Evolutionary conservation across 805 yeast genomes (phyloP).

Genomic region (Yamadazyma nakazawae): DNA sequence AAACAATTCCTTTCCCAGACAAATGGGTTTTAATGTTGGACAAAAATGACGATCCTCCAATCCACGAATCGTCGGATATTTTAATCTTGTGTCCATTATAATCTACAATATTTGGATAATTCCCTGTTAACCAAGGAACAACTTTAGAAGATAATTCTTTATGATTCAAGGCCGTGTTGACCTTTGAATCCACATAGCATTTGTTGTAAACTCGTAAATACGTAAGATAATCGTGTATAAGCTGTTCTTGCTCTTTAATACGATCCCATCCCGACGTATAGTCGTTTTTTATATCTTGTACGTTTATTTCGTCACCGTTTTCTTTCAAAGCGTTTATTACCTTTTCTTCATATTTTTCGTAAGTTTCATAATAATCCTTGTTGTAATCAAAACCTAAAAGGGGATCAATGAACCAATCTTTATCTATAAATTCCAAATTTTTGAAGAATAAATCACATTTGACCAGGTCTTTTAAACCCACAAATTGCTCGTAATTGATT

Average conservation of each 20-base stretch:
- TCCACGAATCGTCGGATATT: not conserved
- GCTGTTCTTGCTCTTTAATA: constrained; percentile 20
- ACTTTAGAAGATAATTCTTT: constrained; percentile 15
- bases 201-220: constrained; percentile 23
- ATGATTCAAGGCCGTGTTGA: constrained; percentile 3
- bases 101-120: constrained; percentile 19
- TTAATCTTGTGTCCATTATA: constrained; percentile 6
- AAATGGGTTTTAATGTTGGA: constrained; percentile 15
- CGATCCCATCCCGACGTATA: constrained; percentile 14
- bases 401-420: constrained; percentile 18
- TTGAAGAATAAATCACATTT: constrained; percentile 24
- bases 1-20: constrained; percentile 32
- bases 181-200: constrained; percentile 17
- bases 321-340: constrained; percentile 8
- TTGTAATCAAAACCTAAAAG: constrained; percentile 14
- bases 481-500: constrained; percentile 6
- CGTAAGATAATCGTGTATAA: constrained; percentile 22
- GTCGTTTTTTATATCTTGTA: not conserved
- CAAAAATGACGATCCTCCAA: not conserved
- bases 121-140: constrained; percentile 24
- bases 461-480: constrained; percentile 5
- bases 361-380: constrained; percentile 13
- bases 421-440: constrained; percentile 9
- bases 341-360: constrained; percentile 11
- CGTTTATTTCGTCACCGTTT: constrained; percentile 10